Base-by-base conservation (phyloP, 305 asterid species). In the Euphrasia arctica region DNA sequence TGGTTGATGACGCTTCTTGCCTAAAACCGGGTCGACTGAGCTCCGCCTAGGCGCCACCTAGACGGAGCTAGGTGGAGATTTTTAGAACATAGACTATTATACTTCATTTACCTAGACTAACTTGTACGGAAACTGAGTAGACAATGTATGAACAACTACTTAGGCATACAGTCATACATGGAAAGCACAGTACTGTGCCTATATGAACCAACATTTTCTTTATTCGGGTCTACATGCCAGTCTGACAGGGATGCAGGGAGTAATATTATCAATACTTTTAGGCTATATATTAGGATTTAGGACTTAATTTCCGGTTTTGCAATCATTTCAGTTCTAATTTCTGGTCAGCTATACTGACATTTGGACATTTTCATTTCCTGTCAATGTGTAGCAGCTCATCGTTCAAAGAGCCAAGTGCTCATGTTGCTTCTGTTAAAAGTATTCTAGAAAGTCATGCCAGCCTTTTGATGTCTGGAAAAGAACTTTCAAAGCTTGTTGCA, bases 361-460 rank as follows among this genome's bases (percentile, higher is more conserved):
- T 28, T 60, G 25, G 47, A 70, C 66, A 6, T 67, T 63, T 54
- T 60, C 52, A 15, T 63, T 63, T 72, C 47, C 60, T 65, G 60
- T 69, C 7, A 36, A 76, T 65, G 49, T 76, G 58, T 8, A 55
- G 54, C 85, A 88, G 95, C 82, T 56, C 85, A 68, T 82, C 97
- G n/a, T 82, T 84, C 75, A 90, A 90, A 76, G 99, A 93, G 79
- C 96, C 82, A 71, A 88, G 80, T 75, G 95, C 97, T 48, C 97
- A 93, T 82, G 74, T 93, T 75, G 80, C 99, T 72, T 93, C 99
- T 66, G 99, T 93, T 43, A 93, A 90, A 81, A 88, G 60, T 80
- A 93, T 90, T 79, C 72, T 93, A 73, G 97, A 93, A 82, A 90
- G 87, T 81, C 97, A 93, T 80, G 99, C 99, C 65, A 93, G 88